phyloP scores from a whole-genome alignment of 163 green algal genomes.

The Chlamydomonas reinhardtii region DNA sequence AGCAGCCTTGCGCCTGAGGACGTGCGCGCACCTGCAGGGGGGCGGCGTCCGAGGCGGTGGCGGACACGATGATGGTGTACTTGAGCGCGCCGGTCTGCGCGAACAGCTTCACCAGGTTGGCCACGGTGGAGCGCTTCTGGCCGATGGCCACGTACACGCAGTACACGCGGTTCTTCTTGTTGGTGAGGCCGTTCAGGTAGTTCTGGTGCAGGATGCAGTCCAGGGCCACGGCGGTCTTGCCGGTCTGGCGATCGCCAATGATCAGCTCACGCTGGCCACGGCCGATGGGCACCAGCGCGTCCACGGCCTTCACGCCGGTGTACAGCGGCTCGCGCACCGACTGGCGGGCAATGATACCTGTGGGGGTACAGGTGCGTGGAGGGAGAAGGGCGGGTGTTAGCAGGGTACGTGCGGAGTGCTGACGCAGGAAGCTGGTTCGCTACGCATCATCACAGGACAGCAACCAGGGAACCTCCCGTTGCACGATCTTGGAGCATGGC shows the following conservation, averaged over 20 bases:
- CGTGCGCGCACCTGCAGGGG: slow-evolving; percentile 80
- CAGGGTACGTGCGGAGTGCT: too few species aligned
- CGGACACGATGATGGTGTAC: slow-evolving; percentile 91
- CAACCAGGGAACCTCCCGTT: too few species aligned
- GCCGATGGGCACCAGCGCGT: slow-evolving; percentile 91
- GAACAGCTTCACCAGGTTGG: slow-evolving; percentile 89
- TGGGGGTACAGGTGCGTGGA: too few species aligned
- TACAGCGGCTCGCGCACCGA: slow-evolving; percentile 93
- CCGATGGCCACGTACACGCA: slow-evolving; percentile 95
- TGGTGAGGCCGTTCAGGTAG: slow-evolving; percentile 46
- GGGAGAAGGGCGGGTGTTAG: too few species aligned
- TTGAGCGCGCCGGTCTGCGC: slow-evolving; percentile 78
- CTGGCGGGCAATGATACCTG: slow-evolving; percentile 88
- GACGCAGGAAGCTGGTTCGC: too few species aligned
- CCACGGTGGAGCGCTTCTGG: slow-evolving; percentile 94
- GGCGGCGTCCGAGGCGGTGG: slow-evolving; percentile 86
- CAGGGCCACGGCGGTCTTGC: slow-evolving; percentile 92
- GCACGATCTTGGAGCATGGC: too few species aligned
- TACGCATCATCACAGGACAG: too few species aligned
- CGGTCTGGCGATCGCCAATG: slow-evolving; percentile 94
- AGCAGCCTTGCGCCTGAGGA: too few species aligned
- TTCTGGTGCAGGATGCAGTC: slow-evolving; percentile 91
- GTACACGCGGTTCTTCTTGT: slow-evolving; percentile 77
- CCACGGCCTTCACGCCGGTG: slow-evolving; percentile 91
- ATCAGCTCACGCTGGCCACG: slow-evolving; percentile 94